Percentiles rank a stretch among this genome's conserved stretches.
Conservation (phyloP, 768 basidiomycete species). For the Mycena haematopus region DNA sequence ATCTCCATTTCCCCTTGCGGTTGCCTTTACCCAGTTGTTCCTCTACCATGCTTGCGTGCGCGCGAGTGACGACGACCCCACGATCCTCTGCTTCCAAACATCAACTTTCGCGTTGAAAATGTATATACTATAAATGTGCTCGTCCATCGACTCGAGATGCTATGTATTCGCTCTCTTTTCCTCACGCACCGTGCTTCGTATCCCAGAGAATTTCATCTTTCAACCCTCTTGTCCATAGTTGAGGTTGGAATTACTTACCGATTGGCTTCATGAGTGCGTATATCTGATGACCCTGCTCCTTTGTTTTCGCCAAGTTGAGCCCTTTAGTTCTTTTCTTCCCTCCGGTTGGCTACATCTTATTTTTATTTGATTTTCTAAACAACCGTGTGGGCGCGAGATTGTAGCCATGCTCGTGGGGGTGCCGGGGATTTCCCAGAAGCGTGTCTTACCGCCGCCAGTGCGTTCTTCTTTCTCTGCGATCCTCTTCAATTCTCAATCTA, state of each 20-base stretch:
- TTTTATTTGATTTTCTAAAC: background rate
- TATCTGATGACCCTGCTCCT: background rate
- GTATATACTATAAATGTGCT: too few relatives aligned
- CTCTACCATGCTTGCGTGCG: too few relatives aligned
- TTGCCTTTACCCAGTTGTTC: too few relatives aligned
- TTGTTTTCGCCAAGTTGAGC: background rate
- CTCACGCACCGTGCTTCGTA: background rate
- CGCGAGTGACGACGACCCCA: too few relatives aligned
- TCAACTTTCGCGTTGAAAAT: too few relatives aligned
- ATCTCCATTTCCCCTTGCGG: too few relatives aligned
- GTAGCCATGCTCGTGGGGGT: conserved; percentile 85
- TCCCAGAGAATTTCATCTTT: background rate
- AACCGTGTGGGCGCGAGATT: conserved; percentile 93
- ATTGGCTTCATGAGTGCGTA: conserved; percentile 45
- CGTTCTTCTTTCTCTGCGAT: conserved; percentile 65
- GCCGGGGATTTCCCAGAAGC: conserved; percentile 45
- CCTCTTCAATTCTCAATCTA: conserved; percentile 62
- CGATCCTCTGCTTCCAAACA: too few relatives aligned
- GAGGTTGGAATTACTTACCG: conserved; percentile 34
- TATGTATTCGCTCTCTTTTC: background rate
- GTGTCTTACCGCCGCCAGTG: conserved; percentile 35
- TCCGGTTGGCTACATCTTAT: conserved; percentile 1
- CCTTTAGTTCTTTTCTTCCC: conserved; percentile 20
- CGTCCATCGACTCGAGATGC: background rate
- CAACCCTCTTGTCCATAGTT: background rate